Conservation (phyloP, 768 basidiomycete genomes). For the Pisolithus orientalis region DNA sequence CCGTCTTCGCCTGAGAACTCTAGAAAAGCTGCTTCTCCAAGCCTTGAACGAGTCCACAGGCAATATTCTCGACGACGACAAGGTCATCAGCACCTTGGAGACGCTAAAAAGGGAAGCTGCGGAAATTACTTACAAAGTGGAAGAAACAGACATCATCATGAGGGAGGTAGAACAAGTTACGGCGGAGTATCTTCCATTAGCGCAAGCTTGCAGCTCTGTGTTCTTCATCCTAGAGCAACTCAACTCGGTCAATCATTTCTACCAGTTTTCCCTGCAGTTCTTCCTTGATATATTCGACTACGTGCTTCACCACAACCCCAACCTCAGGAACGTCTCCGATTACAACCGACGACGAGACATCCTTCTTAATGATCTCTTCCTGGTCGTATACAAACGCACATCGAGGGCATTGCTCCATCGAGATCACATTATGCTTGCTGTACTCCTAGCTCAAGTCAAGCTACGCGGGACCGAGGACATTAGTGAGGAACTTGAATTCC, state of each 20-base stretch:
- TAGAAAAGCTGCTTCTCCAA: slow-evolving; percentile 89
- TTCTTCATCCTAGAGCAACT: slow-evolving; percentile 97
- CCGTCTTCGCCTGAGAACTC: slow-evolving; percentile 81
- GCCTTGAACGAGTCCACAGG: slow-evolving; percentile 95
- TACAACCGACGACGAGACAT: slow-evolving; percentile 68
- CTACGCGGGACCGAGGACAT: slow-evolving; percentile 75
- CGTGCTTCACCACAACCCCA: slow-evolving; percentile 87
- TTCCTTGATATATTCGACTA: slow-evolving; percentile 99
- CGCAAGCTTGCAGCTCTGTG: slow-evolving; percentile 92
- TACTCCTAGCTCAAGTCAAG: slow-evolving; percentile 86
- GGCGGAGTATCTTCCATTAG: slow-evolving; percentile 87
- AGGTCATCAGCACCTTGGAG: slow-evolving; percentile 94
- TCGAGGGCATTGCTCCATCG: slow-evolving; percentile 85
- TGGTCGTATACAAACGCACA: slow-evolving; percentile 81
- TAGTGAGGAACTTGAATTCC: slow-evolving; percentile 79
- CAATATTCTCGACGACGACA: slow-evolving; percentile 97
- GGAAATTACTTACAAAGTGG: slow-evolving; percentile 91
- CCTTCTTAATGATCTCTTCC: slow-evolving; percentile 82
- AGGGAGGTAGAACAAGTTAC: slow-evolving; percentile 95
- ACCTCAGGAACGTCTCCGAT: slow-evolving; percentile 75
- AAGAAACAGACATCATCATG: slow-evolving; percentile 95
- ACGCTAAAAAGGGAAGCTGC: slow-evolving; percentile 94
- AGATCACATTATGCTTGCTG: slow-evolving; percentile 87
- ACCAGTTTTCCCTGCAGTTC: slow-evolving; percentile 95
- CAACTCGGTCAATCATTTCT: slow-evolving; percentile 92